Conservation (phyloP, 257 asterid genomes). For the Sherardia arvensis region DNA sequence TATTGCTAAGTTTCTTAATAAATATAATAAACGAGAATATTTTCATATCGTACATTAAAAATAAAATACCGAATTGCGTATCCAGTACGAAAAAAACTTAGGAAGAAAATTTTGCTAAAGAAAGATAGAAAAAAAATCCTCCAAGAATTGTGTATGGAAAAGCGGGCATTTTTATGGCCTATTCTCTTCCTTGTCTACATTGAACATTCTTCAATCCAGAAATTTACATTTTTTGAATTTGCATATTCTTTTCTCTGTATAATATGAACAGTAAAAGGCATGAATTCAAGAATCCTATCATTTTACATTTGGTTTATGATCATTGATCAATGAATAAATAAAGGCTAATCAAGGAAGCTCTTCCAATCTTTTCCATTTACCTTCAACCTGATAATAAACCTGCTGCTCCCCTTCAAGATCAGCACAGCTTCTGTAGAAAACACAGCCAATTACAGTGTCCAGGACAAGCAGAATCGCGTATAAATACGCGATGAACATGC, state of each 20-base stretch:
- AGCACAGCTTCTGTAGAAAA: slow-evolving; percentile 39
- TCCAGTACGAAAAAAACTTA: too few relatives aligned
- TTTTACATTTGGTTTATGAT: not conserved
- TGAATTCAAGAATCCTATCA: slow-evolving; percentile 3
- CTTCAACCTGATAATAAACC: slow-evolving; percentile 15
- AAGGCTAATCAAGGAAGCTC: slow-evolving; percentile 20
- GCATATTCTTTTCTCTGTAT: not conserved
- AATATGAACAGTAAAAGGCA: slow-evolving; percentile 6
- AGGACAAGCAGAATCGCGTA: slow-evolving; percentile 48
- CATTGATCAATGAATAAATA: not conserved
- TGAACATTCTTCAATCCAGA: slow-evolving; percentile 4
- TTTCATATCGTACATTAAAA: too few relatives aligned
- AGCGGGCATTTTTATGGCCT: not conserved
- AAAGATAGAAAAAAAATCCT: not conserved
- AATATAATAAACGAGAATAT: too few relatives aligned
- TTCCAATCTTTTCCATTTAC: slow-evolving; percentile 21
- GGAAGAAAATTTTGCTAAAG: not conserved
- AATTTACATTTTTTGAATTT: slow-evolving; percentile 1
- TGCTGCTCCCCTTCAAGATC: slow-evolving; percentile 15
- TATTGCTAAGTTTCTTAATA: too few relatives aligned
- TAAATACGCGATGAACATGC: slow-evolving; percentile 44
- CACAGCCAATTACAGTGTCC: slow-evolving; percentile 47
- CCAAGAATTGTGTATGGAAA: not conserved
- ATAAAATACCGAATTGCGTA: too few relatives aligned
- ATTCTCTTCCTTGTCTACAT: not conserved